phyloP scores from a whole-genome alignment of 2,329 filamentous ascomycete species.

The Monosporascus cannonballus region DNA sequence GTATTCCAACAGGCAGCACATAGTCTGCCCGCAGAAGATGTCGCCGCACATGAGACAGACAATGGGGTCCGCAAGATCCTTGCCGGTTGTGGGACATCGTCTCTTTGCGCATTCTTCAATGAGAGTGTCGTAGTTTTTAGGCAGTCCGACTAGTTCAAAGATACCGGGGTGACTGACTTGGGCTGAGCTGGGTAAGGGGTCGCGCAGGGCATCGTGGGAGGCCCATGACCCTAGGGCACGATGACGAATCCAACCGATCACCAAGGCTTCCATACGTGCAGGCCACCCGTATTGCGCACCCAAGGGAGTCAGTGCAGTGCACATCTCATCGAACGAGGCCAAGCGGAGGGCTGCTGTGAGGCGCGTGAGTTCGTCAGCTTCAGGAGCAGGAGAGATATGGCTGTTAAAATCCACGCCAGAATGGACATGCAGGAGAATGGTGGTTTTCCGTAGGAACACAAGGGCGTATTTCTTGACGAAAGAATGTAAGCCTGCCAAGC shows the following conservation, averaged over 20 bases:
- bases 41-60: slow-evolving; percentile 93
- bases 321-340: slow-evolving; percentile 74
- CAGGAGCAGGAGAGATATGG: slow-evolving; percentile 55
- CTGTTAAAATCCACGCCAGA: slow-evolving; percentile 83
- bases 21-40: slow-evolving; percentile 92
- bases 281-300: slow-evolving; percentile 44
- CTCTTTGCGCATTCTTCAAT: slow-evolving; percentile 86
- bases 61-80: slow-evolving; percentile 83
- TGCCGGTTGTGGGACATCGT: slow-evolving; percentile 82
- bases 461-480: slow-evolving; percentile 78
- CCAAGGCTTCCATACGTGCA: slow-evolving; percentile 36
- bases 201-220: slow-evolving; percentile 2
- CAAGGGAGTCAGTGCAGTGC: slow-evolving; percentile 49
- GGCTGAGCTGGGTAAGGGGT: slow-evolving; percentile 33
- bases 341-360: slow-evolving; percentile 70
- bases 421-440: slow-evolving; percentile 78
- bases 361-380: slow-evolving; percentile 74
- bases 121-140: slow-evolving; percentile 84
- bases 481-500: slow-evolving; percentile 47
- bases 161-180: slow-evolving; percentile 76
- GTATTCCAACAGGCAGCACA: slow-evolving; percentile 74
- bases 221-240: slow-evolving; percentile 35
- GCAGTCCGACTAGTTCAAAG: slow-evolving; percentile 87
- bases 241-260: slow-evolving; percentile 69
- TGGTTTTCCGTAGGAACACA: slow-evolving; percentile 80